phyloP scores from a whole-genome alignment of 345 rosid genomes.

The Moricandia moricandioides region DNA sequence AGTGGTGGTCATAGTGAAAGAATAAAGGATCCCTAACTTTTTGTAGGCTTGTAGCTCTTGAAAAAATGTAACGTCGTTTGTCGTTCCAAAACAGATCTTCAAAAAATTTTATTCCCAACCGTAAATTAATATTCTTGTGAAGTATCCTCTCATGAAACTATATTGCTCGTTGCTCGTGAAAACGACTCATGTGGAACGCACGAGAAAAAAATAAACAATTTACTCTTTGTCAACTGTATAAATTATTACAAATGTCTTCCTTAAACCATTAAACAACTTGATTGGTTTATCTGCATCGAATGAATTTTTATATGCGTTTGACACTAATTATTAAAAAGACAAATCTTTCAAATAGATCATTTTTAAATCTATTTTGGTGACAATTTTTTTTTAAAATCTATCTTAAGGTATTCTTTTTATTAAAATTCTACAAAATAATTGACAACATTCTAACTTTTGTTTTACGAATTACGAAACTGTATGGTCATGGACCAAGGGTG shows the following conservation, averaged over 20 bases:
- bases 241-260: neutral
- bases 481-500: neutral
- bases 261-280: neutral
- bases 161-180: neutral
- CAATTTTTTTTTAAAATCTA: too few species aligned
- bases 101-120: neutral
- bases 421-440: neutral
- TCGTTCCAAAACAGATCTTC: slow-evolving; percentile 8
- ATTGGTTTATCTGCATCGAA: neutral
- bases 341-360: too few species aligned
- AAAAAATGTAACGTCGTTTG: slow-evolving; percentile 20
- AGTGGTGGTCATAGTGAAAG: slow-evolving; percentile 23
- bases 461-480: neutral
- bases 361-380: too few species aligned
- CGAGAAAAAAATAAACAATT: neutral
- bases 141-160: neutral
- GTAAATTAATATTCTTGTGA: neutral
- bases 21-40: neutral
- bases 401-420: too few species aligned
- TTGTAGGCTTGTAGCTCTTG: slow-evolving; percentile 27
- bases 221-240: slow-evolving; percentile 9
- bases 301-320: neutral
- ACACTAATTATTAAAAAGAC: too few species aligned
- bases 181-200: slow-evolving; percentile 9
- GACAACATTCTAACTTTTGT: neutral